phyloP scores from a whole-genome alignment of 2,329 filamentous ascomycete species.

The Colletotrichum sp. region DNA sequence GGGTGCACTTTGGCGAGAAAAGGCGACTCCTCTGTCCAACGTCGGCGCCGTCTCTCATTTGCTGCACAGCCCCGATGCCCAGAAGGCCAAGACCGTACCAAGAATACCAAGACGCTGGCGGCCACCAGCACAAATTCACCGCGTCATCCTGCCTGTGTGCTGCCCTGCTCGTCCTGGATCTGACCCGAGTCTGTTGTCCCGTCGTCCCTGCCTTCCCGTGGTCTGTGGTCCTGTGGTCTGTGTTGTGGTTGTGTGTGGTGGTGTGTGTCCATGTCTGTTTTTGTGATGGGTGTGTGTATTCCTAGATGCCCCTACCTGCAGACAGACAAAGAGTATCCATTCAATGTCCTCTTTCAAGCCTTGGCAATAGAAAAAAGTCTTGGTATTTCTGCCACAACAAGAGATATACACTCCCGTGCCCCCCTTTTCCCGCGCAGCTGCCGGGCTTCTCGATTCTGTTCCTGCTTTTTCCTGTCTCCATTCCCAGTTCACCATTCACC shows the following conservation, averaged over 20 bases:
- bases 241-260: not conserved
- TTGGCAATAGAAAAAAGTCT: not conserved
- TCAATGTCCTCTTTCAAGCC: not conserved
- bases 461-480: not conserved
- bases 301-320: not conserved
- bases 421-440: not conserved
- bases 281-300: not conserved
- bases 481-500: not conserved
- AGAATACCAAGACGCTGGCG: slow-evolving; percentile 24
- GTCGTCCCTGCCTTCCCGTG: not conserved
- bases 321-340: not conserved
- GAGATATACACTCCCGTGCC: not conserved
- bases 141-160: slow-evolving; percentile 13
- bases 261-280: not conserved
- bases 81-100: slow-evolving; percentile 24
- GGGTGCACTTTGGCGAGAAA: not conserved
- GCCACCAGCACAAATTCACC: slow-evolving; percentile 20
- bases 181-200: not conserved
- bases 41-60: slow-evolving; percentile 13
- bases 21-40: not conserved
- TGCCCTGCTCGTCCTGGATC: not conserved
- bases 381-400: not conserved
- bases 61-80: slow-evolving; percentile 24
- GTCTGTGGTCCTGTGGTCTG: not conserved
- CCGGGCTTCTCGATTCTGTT: not conserved